Conservation (phyloP, 179 eudicot genomes). For the Silene vulgaris region DNA sequence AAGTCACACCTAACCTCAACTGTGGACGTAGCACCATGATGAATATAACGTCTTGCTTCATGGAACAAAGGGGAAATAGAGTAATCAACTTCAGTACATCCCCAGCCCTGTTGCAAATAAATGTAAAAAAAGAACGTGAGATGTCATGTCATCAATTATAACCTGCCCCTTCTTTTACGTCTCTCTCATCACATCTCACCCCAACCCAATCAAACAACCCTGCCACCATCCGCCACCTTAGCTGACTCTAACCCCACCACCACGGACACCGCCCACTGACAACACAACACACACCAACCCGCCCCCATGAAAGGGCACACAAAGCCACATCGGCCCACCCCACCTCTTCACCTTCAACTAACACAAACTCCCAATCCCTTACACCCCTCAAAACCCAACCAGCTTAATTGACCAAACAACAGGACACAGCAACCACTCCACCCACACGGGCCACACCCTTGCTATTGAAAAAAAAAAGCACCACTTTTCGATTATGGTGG, state of each 20-base stretch:
- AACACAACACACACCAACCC: neutral
- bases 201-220: neutral
- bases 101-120: constrained; percentile 55
- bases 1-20: constrained; percentile 55
- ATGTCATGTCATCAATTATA: neutral
- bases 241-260: neutral
- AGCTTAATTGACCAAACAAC: too few relatives aligned
- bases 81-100: constrained; percentile 40
- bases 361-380: neutral
- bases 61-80: constrained; percentile 35
- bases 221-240: neutral
- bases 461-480: too few relatives aligned
- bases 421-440: neutral
- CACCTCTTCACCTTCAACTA: neutral
- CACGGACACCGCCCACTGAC: neutral
- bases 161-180: neutral
- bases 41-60: constrained; percentile 44
- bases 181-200: neutral
- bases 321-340: neutral
- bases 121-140: constrained; percentile 2
- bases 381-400: neutral
- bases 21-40: constrained; percentile 52
- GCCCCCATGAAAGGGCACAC: neutral
- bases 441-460: neutral
- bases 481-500: too few relatives aligned